These are phyloP conservation scores for Dactylellina leptospora DNA, from an alignment of 2,329 filamentous ascomycete species.

Conservation along the genomic window DNA sequence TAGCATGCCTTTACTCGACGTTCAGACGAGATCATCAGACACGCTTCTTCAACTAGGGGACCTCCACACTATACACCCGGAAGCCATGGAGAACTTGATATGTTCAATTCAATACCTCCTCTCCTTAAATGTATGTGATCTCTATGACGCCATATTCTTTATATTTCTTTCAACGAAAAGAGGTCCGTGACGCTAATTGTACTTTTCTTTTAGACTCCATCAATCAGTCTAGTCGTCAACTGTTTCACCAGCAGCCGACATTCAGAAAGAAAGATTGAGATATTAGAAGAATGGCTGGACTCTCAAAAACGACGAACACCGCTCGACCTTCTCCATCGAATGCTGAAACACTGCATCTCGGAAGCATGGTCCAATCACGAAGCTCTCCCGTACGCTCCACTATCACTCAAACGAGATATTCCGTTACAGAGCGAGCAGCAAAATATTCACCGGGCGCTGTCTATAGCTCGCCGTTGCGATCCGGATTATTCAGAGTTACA, in stretches of 20 bases:
- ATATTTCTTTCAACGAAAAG: background rate
- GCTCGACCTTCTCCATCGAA: conserved; percentile 28
- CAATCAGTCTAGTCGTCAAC: conserved; percentile 26
- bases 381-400: conserved; percentile 21
- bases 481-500: conserved; percentile 30
- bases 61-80: conserved; percentile 28
- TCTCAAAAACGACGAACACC: conserved; percentile 7
- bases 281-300: conserved; percentile 19
- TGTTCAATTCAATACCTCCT: conserved; percentile 35
- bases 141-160: too few species aligned
- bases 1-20: conserved; percentile 1
- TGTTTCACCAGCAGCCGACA: conserved; percentile 8
- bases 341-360: conserved; percentile 37
- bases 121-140: conserved; percentile 43
- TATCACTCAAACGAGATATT: conserved; percentile 39
- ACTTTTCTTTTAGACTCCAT: conserved; percentile 7
- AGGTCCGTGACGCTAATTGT: background rate
- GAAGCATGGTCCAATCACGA: conserved; percentile 34
- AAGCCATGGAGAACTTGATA: conserved; percentile 39
- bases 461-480: conserved; percentile 34
- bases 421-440: conserved; percentile 18
- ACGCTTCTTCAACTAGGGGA: conserved; percentile 27
- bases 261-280: background rate
- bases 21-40: conserved; percentile 28
- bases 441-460: conserved; percentile 32